A percentile compares a stretch with the other conserved stretches of the same genome.
These are phyloP conservation scores for Didymella arachidicola DNA, from an alignment of 2,329 filamentous ascomycete species.

Conservation along the genomic window DNA sequence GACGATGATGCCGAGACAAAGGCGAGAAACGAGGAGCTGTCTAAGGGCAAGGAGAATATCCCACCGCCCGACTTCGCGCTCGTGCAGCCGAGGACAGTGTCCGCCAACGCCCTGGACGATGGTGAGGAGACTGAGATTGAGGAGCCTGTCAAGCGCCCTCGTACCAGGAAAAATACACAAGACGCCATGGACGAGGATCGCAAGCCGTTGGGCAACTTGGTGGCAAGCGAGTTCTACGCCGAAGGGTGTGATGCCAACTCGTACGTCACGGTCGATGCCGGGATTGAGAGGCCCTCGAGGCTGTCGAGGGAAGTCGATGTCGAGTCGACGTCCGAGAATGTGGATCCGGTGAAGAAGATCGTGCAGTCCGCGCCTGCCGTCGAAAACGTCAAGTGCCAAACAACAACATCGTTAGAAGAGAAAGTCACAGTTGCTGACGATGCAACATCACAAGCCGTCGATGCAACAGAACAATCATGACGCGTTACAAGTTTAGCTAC, in stretches of 20 bases:
- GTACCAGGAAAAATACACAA: conserved; percentile 38
- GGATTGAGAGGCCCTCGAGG: conserved; percentile 45
- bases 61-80: conserved; percentile 66
- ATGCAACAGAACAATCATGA: background rate
- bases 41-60: conserved; percentile 89
- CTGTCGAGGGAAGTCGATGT: conserved; percentile 42
- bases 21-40: conserved; percentile 62
- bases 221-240: conserved; percentile 50
- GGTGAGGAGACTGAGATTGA: conserved; percentile 26
- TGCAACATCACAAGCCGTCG: background rate
- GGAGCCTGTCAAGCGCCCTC: conserved; percentile 39
- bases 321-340: conserved; percentile 5
- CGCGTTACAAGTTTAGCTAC: background rate
- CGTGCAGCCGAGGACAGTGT: conserved; percentile 27
- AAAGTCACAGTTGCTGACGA: background rate
- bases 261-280: conserved; percentile 48
- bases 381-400: background rate
- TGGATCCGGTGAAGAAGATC: conserved; percentile 9
- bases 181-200: conserved; percentile 54
- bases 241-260: conserved; percentile 47
- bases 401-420: background rate
- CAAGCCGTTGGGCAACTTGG: conserved; percentile 47
- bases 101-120: conserved; percentile 19
- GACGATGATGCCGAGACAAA: conserved; percentile 77
- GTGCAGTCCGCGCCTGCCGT: background rate